Conservation (phyloP, 1,284 basidiomycete genomes). For the Fistulinella cinereoalba region DNA sequence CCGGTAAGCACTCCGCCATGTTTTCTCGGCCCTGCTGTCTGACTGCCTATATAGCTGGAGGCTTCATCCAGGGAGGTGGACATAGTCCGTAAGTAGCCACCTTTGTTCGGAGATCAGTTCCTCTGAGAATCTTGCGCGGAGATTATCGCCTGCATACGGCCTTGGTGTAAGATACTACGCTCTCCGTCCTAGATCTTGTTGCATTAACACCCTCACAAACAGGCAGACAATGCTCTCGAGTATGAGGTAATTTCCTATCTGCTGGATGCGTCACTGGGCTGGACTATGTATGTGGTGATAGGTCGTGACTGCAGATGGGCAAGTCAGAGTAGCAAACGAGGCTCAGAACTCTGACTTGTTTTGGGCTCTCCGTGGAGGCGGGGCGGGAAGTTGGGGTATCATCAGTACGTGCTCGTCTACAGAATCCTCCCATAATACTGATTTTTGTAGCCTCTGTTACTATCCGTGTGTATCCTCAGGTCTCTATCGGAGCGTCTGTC, state of each 20-base stretch:
- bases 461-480: conserved; percentile 10
- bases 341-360: conserved; percentile 24
- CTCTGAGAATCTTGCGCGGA: too few relatives aligned
- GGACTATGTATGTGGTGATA: not conserved
- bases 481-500: conserved; percentile 10
- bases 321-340: conserved; percentile 16
- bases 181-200: not conserved
- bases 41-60: conserved; percentile 11
- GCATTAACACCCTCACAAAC: not conserved
- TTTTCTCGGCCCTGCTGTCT: not conserved
- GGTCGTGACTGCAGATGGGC: conserved; percentile 24
- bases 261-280: not conserved
- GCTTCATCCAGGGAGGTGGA: conserved; percentile 27
- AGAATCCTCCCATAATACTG: not conserved
- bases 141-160: conserved; percentile 17
- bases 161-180: conserved; percentile 14
- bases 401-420: conserved; percentile 15
- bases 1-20: not conserved
- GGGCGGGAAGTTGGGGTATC: conserved; percentile 28
- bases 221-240: conserved; percentile 19
- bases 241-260: conserved; percentile 10
- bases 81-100: conserved; percentile 16
- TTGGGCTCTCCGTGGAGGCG: conserved; percentile 25
- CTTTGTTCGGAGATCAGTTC: too few relatives aligned
- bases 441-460: conserved; percentile 16